Base-by-base conservation (phyloP, 2,329 filamentous ascomycete genomes). In the Sclerotinia minor region DNA sequence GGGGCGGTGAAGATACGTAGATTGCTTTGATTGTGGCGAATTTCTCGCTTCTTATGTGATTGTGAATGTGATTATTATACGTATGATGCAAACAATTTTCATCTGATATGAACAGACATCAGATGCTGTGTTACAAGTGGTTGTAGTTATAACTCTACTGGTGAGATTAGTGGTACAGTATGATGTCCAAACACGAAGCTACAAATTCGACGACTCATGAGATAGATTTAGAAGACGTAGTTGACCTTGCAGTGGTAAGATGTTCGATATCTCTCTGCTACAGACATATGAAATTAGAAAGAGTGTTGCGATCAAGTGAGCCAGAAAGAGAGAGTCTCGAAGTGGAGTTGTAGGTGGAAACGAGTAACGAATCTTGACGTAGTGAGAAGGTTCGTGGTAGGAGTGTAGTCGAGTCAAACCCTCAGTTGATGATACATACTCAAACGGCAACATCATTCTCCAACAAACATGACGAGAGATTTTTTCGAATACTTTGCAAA, bases 131-230 rank as follows among this genome's bases (percentile, higher is more conserved):
- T 15, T 17, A 41, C 38, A 41, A 41, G 38, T 41, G 38, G 4
- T 41, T 41, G 38, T 17, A 41, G 38, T 41, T 5, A 41, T 41
- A 41, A 41, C 13, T 41, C 15, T 41, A 17, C 15, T n/a, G 11
- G 53, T 55, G 29, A n/a, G n/a, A 29, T 17, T 2, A 55, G 21
- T 35, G 52, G 52, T 35, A n/a, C n/a, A n/a, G n/a, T n/a, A 38
- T 38, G 53, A n/a, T 55, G 9, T 38, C 53, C 29, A 35, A 55
- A 55, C 32, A 55, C 29, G 13, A 38, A 38, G 53, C 53, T 55
- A 55, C 21, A 5, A n/a, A 9, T n/a, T 35, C 29, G 9, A 35
- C 11, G 29, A 13, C 19, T 3, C 17, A 32, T 7, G 29, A 41
- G 38, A 41, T 41, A 55, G 53, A 21, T 38, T 9, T 15, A 38